Evolutionary conservation across 768 basidiomycete genomes (phyloP), one percentile per base, ranked within the genome.

Genomic region (Russula emetica): DNA sequence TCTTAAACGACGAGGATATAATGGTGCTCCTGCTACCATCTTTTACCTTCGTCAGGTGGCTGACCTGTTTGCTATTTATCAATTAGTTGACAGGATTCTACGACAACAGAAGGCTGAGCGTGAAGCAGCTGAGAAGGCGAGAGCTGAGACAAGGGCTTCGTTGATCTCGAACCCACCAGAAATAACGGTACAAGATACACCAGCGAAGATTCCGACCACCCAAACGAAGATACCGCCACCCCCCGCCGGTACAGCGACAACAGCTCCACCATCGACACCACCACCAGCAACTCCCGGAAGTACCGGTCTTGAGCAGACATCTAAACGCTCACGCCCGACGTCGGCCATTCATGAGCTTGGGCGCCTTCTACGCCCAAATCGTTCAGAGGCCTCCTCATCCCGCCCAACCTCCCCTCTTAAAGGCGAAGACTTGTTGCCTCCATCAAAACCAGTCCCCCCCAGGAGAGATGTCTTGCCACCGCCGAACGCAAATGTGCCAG

Each of bases 61-160:
- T 60, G 47, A 64, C 26, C 49, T 26, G 60, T 70, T 73, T 26
- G 63, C 76, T 69, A 42, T 45, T 22, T 54, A 7, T 5, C 56
- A 11, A 32, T 26, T 61, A 92, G 95, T 98, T 58, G 95, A 97
- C 71, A 83, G 94, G 38, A 96, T 98, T 63, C 77, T 98, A 61
- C 86, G 87, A 62, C 88, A 91, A 67, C 92, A 96, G 70, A 82
- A 83, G 70, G 85, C 85, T 16, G 85, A 91, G 51, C 77, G 81
- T 22, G 77, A 82, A 61, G 80, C 82, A 13, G 78, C 82, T 0
- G 82, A 87, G 69, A 78, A 79, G 60, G 77, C 75, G 13, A 75
- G 77, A 66, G 72, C 77, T 63, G 71, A 76, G 68, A 72, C 74
- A 60, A 76, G 50, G 32, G 55, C 51, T n/a, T 30, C 58, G 26